Evolutionary conservation across 495 filamentous ascomycete genomes (phyloP), one percentile per base, ranked within the genome.

Genomic region (Usnea hakonensis): DNA sequence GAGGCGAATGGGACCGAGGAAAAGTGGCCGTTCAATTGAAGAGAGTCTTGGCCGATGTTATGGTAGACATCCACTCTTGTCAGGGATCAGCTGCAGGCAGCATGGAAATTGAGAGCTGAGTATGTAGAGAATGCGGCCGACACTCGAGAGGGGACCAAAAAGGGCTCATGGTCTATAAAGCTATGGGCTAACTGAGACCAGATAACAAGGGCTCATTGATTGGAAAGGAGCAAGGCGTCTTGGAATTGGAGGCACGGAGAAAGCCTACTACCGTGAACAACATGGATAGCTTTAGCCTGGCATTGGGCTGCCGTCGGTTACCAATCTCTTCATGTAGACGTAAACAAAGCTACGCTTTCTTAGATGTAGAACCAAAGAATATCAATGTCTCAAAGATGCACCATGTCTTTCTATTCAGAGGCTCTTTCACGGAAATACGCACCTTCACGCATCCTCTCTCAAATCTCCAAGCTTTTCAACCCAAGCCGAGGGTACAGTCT

Each of bases 381-480:
- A 52, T 9, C 10, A 19, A 11, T n/a, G 10, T 43, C 8, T 30
- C 46, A 0, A 50, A 28, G 3, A 16, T 50, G 46, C 26, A 3
- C 13, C 14, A 4, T 50, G 13, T 30, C 26, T 50, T 5, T 30
- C 26, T 50, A 11, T 50, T 30, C 26, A 50, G 2, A 3, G 9
- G 17, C 23, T 11, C 26, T 30, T 50, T 17, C 26, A 30, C 23
- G 23, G 3, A 28, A 7, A 1, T 30, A 11, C 26, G 46, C 46
- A 50, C 23, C 23, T 33, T 55, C 37, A 54, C 23, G 28, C 6
- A 38, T 36, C 59, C 40, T 30, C 60, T 23, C 14, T 57, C 53
- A 97, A 75, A 78, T 97, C 93, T 43, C 89, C 85, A 67, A 97
- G 74, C 73, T 80, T 84, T 73, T 96, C 89, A 61, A 91, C 80